A percentile compares a stretch with the other conserved stretches of the same genome.
Evolutionary conservation across 2,329 filamentous ascomycete species (phyloP).

Genomic region (Monosporascus sp.): DNA sequence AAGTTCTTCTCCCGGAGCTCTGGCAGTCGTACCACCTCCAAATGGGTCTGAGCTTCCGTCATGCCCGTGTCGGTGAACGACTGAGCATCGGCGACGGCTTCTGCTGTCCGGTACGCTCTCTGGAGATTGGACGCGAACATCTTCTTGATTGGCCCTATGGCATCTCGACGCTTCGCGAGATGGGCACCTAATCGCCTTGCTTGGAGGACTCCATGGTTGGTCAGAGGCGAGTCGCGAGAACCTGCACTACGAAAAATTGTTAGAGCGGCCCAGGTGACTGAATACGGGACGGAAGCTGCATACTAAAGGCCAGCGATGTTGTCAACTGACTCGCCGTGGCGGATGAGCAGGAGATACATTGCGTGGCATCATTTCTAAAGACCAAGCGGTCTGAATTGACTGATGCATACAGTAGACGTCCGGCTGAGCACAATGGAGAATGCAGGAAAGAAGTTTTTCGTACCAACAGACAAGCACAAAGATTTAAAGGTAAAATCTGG

Average conservation of each 20-base stretch:
- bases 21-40: constrained; percentile 34
- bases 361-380: constrained; percentile 14
- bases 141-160: constrained; percentile 41
- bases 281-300: constrained; percentile 17
- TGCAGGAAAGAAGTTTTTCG: too few species aligned
- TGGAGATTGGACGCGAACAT: constrained; percentile 75
- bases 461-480: too few species aligned
- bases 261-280: constrained; percentile 12
- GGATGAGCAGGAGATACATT: constrained; percentile 65
- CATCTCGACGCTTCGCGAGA: constrained; percentile 36
- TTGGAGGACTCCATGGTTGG: constrained; percentile 76
- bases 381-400: not conserved
- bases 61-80: not conserved
- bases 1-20: constrained; percentile 70
- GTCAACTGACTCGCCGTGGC: constrained; percentile 87
- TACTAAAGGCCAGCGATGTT: constrained; percentile 77
- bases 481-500: too few species aligned
- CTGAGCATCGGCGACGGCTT: constrained; percentile 57
- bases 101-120: constrained; percentile 67
- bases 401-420: too few species aligned
- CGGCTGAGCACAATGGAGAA: too few species aligned
- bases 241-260: constrained; percentile 56
- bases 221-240: constrained; percentile 72
- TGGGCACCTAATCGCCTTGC: constrained; percentile 64
- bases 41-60: not conserved